These are phyloP conservation scores for Cryptococcus sp. DNA, from an alignment of 1,284 basidiomycete genomes.

Conservation along the genomic window DNA sequence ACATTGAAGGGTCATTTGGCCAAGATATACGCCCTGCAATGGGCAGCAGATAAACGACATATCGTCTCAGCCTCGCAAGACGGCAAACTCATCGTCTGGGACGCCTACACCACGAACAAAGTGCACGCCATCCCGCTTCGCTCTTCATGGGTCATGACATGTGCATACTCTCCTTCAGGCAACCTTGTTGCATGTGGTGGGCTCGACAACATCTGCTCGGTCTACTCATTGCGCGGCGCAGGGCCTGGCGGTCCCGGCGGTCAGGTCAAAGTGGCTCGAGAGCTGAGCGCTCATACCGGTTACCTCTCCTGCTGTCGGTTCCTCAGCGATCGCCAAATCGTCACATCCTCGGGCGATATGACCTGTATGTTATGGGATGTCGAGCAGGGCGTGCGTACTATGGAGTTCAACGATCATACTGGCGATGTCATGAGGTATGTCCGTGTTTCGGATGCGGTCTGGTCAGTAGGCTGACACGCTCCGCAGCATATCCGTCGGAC, in stretches of 20 bases:
- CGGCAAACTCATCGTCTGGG: slow-evolving; percentile 99
- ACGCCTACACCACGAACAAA: slow-evolving; percentile 99
- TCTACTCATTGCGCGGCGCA: slow-evolving; percentile 74
- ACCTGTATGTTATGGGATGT: slow-evolving; percentile 99
- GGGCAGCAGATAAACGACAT: slow-evolving; percentile 94
- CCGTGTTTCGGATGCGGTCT: not conserved
- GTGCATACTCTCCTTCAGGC: slow-evolving; percentile 95
- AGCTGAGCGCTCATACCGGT: slow-evolving; percentile 94
- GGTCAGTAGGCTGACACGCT: too few species aligned
- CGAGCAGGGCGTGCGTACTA: slow-evolving; percentile 89
- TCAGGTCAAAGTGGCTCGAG: slow-evolving; percentile 64
- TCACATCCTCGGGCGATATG: slow-evolving; percentile 98
- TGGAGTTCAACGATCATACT: slow-evolving; percentile 98
- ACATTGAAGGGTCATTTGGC: slow-evolving; percentile 95
- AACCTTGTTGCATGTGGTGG: slow-evolving; percentile 98
- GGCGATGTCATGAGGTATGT: slow-evolving; percentile 97
- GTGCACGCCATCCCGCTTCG: slow-evolving; percentile 97
- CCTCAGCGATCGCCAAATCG: slow-evolving; percentile 96
- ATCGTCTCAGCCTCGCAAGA: slow-evolving; percentile 98
- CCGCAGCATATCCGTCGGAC: slow-evolving; percentile 84
- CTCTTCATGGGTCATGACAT: slow-evolving; percentile 99
- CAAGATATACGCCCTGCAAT: slow-evolving; percentile 99
- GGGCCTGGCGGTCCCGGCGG: slow-evolving; percentile 47
- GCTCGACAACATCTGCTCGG: slow-evolving; percentile 98
- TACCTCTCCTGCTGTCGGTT: slow-evolving; percentile 98